Percentiles rank a stretch among this genome's conserved stretches.
These are phyloP conservation scores for Ottelia alismoides DNA, from an alignment of 106 monocot genomes.

Conservation along the genomic window DNA sequence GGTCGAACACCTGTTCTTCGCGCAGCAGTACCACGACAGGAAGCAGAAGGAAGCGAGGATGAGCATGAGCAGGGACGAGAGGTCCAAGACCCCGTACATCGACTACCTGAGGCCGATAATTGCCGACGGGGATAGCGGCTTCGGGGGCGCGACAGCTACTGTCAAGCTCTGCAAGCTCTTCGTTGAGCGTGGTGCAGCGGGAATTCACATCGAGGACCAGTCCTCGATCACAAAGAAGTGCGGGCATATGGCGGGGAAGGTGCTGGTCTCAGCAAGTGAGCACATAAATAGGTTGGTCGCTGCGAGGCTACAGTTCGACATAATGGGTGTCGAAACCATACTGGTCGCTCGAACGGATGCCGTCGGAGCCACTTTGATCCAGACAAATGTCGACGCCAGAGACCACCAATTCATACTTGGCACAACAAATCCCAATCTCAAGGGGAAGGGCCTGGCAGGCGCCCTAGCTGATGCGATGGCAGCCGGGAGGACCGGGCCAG, in stretches of 20 bases:
- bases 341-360: conserved; percentile 81
- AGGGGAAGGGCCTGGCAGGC: conserved; percentile 28
- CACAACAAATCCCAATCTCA: conserved; percentile 43
- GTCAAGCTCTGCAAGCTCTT: conserved; percentile 96
- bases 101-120: too few species aligned
- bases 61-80: too few species aligned
- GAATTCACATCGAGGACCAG: conserved; percentile 90
- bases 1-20: too few species aligned
- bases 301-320: conserved; percentile 77
- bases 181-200: conserved; percentile 92
- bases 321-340: conserved; percentile 87
- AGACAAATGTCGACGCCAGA: conserved; percentile 70
- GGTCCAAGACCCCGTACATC: too few species aligned
- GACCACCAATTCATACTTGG: conserved; percentile 97
- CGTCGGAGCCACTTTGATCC: conserved; percentile 72
- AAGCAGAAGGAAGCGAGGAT: too few species aligned
- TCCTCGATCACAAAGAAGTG: conserved; percentile 92
- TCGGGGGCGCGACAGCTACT: conserved; percentile 88
- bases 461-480: conserved; percentile 47
- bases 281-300: conserved; percentile 88
- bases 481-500: conserved; percentile 30
- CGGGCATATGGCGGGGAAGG: conserved; percentile 97
- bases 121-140: conserved; percentile 92
- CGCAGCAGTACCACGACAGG: too few species aligned
- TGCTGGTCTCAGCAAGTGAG: conserved; percentile 41